A percentile compares a stretch with the other conserved stretches of the same genome.
phyloP scores from a whole-genome alignment of 2,329 filamentous ascomycete species.

The Albifimbria verrucaria region DNA sequence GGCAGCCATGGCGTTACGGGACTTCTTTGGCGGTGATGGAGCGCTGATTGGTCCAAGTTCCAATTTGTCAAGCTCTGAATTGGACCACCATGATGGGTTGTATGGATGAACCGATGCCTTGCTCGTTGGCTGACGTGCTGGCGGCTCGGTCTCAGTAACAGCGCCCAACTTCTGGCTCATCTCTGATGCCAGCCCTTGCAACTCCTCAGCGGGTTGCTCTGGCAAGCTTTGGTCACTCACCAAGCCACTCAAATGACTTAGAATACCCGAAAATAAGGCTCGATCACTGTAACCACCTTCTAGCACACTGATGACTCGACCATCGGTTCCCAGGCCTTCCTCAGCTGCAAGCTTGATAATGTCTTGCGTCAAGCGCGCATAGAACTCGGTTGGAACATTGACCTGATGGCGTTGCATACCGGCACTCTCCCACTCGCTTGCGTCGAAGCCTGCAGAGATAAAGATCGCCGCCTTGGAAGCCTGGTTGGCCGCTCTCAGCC shows the following conservation, averaged over 20 bases:
- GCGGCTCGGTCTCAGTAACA: constrained; percentile 27
- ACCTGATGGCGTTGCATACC: constrained; percentile 96
- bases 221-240: constrained; percentile 49
- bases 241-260: constrained; percentile 87
- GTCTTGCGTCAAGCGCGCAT: constrained; percentile 84
- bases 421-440: constrained; percentile 86
- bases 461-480: constrained; percentile 84
- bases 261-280: constrained; percentile 79
- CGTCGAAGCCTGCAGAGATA: constrained; percentile 93
- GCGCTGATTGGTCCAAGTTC: constrained; percentile 57
- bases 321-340: constrained; percentile 72
- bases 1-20: constrained; percentile 54
- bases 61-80: constrained; percentile 62
- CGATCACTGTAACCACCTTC: constrained; percentile 96
- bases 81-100: constrained; percentile 70
- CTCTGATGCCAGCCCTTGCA: constrained; percentile 51
- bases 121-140: constrained; percentile 5
- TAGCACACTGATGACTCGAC: constrained; percentile 85
- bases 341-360: constrained; percentile 80
- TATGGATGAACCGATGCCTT: constrained; percentile 43
- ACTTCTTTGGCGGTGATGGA: constrained; percentile 47
- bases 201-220: constrained; percentile 27
- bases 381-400: constrained; percentile 95
- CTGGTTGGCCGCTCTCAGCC: constrained; percentile 55
- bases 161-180: constrained; percentile 52